Evolutionary conservation across 1,284 basidiomycete species (phyloP).

Genomic region (Fistulinella cinereoalba): DNA sequence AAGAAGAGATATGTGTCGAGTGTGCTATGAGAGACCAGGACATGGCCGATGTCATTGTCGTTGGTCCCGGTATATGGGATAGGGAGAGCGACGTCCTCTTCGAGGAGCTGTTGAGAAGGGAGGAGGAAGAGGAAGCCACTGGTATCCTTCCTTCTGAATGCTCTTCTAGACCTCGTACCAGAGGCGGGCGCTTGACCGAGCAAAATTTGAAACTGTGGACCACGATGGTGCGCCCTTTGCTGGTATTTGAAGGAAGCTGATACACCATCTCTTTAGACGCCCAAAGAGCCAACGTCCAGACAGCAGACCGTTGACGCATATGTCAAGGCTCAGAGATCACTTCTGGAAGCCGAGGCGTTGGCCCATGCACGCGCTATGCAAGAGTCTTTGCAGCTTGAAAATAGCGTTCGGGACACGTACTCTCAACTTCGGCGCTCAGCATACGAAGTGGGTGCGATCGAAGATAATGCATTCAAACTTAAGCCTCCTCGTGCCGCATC

Average conservation of each 20-base stretch:
- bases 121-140: constrained; percentile 62
- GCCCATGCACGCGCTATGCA: constrained; percentile 73
- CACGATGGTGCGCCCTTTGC: constrained; percentile 62
- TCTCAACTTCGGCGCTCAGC: constrained; percentile 72
- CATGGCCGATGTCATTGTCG: constrained; percentile 93
- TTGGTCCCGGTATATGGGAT: constrained; percentile 86
- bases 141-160: constrained; percentile 47
- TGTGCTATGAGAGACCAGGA: constrained; percentile 99
- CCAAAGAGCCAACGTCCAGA: constrained; percentile 73
- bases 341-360: constrained; percentile 72
- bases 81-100: constrained; percentile 83
- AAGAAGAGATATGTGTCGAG: constrained; percentile 90
- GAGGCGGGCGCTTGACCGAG: constrained; percentile 73
- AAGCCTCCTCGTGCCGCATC: constrained; percentile 53
- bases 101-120: constrained; percentile 74
- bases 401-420: constrained; percentile 72
- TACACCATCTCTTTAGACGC: constrained; percentile 51
- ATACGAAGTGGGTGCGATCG: constrained; percentile 57
- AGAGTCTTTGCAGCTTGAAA: constrained; percentile 72
- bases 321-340: constrained; percentile 64
- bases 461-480: constrained; percentile 62
- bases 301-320: constrained; percentile 70
- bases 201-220: constrained; percentile 85
- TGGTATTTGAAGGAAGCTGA: constrained; percentile 5
- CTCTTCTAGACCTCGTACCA: constrained; percentile 55